Evolutionary conservation across 1,284 basidiomycete genomes (phyloP).

Genomic region (Cryptococcus sp.): DNA sequence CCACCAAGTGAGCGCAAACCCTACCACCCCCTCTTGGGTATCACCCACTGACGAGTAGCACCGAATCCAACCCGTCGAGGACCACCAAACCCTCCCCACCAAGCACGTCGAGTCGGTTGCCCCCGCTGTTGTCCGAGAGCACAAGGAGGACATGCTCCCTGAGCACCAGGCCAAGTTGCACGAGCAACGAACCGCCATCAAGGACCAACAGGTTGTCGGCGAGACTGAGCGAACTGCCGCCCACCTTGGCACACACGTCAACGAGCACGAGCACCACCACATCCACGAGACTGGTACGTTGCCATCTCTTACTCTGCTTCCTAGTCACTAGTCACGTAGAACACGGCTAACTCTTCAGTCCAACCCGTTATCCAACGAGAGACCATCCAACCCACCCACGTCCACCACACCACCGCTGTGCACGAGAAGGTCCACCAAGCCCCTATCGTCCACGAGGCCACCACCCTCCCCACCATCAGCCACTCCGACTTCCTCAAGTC

Average conservation of each 20-base stretch:
- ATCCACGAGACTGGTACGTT: slow-evolving; percentile 39
- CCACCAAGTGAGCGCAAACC: slow-evolving; percentile 27
- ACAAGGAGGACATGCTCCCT: slow-evolving; percentile 44
- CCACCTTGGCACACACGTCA: slow-evolving; percentile 33
- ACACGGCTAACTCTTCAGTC: slow-evolving; percentile 20
- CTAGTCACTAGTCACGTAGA: too few relatives aligned
- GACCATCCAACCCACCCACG: slow-evolving; percentile 40
- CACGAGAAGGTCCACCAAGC: slow-evolving; percentile 44
- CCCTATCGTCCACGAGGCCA: slow-evolving; percentile 39
- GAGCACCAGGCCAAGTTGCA: slow-evolving; percentile 44
- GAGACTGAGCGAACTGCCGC: slow-evolving; percentile 27
- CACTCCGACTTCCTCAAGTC: slow-evolving; percentile 40
- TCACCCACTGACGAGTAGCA: slow-evolving; percentile 26
- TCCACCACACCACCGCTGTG: slow-evolving; percentile 43
- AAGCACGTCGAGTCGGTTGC: slow-evolving; percentile 36
- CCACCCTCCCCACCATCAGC: slow-evolving; percentile 36
- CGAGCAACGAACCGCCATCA: slow-evolving; percentile 33
- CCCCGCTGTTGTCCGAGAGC: slow-evolving; percentile 38
- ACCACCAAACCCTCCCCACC: slow-evolving; percentile 32
- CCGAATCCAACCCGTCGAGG: slow-evolving; percentile 44
- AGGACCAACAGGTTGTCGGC: slow-evolving; percentile 24
- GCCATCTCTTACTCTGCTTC: neutral
- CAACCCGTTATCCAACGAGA: slow-evolving; percentile 46
- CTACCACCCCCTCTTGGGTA: too few relatives aligned
- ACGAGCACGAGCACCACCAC: slow-evolving; percentile 45